Conservation (phyloP, 352 stramenopile genomes). For the Blastocystis sp. region DNA sequence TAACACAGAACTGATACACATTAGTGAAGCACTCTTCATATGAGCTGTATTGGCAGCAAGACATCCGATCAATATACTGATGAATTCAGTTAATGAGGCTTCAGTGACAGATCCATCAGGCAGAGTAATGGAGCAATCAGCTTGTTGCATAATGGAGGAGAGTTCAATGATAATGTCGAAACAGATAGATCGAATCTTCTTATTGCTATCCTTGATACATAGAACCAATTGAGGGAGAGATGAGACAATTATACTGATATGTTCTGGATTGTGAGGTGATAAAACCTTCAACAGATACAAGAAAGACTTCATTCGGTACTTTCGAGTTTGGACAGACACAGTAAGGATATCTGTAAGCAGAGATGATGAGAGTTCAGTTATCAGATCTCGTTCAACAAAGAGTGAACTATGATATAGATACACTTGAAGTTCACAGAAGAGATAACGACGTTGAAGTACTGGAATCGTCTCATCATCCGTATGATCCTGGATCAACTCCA, state of each 20-base stretch:
- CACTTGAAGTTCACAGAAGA: not conserved
- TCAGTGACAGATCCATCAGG: not conserved
- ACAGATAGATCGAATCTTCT: constrained; percentile 58
- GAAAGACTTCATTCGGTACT: constrained; percentile 2
- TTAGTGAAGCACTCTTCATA: constrained; percentile 60
- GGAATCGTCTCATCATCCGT: not conserved
- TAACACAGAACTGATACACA: constrained; percentile 53
- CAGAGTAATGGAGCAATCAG: constrained; percentile 64
- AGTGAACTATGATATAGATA: not conserved
- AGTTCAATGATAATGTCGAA: constrained; percentile 66
- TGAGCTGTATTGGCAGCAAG: constrained; percentile 68
- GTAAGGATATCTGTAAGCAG: not conserved
- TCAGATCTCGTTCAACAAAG: not conserved
- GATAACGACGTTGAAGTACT: not conserved
- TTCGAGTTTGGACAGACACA: not conserved
- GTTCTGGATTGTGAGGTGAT: not conserved
- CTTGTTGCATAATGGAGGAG: constrained; percentile 69
- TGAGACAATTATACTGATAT: constrained; percentile 13
- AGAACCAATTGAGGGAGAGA: constrained; percentile 57
- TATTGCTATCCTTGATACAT: constrained; percentile 64
- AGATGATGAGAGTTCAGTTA: not conserved
- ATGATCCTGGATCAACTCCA: not conserved
- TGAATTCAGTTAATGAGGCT: constrained; percentile 63
- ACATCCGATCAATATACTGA: constrained; percentile 65
- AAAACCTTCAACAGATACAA: not conserved